Conservation (phyloP, 169 alveolate genomes). For the Eimeria acervulina region DNA sequence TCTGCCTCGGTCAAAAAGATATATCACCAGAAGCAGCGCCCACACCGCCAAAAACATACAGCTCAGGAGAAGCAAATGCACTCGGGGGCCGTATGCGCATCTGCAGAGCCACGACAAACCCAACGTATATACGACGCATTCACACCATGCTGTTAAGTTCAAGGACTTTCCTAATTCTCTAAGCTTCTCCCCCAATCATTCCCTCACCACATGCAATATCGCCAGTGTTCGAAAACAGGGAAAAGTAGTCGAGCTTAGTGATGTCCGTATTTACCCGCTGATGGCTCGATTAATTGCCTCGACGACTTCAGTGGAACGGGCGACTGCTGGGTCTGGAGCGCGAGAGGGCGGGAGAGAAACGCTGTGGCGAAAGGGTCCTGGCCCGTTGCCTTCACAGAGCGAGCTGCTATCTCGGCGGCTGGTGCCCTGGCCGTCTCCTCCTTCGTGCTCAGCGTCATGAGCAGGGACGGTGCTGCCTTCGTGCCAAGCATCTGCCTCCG, state of each 20-base stretch:
- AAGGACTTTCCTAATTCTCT: background rate
- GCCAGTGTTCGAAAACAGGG: background rate
- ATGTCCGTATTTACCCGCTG: background rate
- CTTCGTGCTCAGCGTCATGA: slow-evolving; percentile 21
- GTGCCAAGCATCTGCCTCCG: slow-evolving; percentile 53
- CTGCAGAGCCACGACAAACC: background rate
- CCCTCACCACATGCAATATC: background rate
- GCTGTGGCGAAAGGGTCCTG: background rate
- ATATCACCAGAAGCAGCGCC: slow-evolving; percentile 35
- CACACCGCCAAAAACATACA: slow-evolving; percentile 49
- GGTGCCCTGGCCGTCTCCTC: background rate
- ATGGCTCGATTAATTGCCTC: slow-evolving; percentile 27
- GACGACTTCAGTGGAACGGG: slow-evolving; percentile 28
- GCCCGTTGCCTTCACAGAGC: background rate
- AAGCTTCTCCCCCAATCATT: background rate
- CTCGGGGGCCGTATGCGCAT: slow-evolving; percentile 59
- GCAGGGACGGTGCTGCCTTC: slow-evolving; percentile 21
- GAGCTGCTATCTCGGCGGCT: background rate
- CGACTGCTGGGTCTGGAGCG: background rate
- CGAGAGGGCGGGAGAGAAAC: slow-evolving; percentile 4
- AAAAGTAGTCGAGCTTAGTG: background rate
- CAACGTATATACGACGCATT: background rate
- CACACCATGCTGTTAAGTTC: background rate
- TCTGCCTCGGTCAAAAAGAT: slow-evolving; percentile 36
- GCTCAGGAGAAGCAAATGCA: background rate